phyloP scores from a whole-genome alignment of 139 green algal species.

The Chlorella sp. region DNA sequence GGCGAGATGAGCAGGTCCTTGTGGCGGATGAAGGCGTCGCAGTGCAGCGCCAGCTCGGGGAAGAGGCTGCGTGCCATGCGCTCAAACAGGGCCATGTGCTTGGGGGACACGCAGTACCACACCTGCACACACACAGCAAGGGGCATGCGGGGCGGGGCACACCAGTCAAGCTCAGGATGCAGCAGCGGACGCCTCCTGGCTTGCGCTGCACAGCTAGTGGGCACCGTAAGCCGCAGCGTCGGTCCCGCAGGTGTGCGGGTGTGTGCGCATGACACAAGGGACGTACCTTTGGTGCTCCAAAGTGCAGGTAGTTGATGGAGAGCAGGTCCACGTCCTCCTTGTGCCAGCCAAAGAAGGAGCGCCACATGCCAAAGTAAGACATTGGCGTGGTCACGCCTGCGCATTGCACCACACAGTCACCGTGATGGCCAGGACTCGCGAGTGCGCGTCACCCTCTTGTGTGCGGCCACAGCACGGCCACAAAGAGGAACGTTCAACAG shows the following conservation, averaged over 20 bases:
- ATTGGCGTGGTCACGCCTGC: conserved; percentile 65
- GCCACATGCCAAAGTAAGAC: conserved; percentile 79
- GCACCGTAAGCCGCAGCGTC: background rate
- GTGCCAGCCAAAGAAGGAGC: conserved; percentile 59
- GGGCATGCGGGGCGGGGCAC: background rate
- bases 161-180: background rate
- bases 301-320: conserved; percentile 95
- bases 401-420: no score
- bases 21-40: conserved; percentile 57
- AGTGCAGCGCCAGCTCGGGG: conserved; percentile 35
- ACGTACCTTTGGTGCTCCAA: conserved; percentile 76
- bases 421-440: no score
- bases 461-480: no score
- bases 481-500: no score
- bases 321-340: conserved; percentile 91
- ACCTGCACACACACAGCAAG: conserved; percentile 16
- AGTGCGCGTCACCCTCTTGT: no score
- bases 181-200: no score
- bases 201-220: background rate
- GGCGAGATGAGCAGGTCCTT: conserved; percentile 66
- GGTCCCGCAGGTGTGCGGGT: background rate
- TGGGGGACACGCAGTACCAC: conserved; percentile 71
- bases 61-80: conserved; percentile 53
- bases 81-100: conserved; percentile 56
- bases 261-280: background rate